Evolutionary conservation across 345 rosid species (phyloP), one percentile per base, ranked within the genome.

Genomic region (Acer saccharum): DNA sequence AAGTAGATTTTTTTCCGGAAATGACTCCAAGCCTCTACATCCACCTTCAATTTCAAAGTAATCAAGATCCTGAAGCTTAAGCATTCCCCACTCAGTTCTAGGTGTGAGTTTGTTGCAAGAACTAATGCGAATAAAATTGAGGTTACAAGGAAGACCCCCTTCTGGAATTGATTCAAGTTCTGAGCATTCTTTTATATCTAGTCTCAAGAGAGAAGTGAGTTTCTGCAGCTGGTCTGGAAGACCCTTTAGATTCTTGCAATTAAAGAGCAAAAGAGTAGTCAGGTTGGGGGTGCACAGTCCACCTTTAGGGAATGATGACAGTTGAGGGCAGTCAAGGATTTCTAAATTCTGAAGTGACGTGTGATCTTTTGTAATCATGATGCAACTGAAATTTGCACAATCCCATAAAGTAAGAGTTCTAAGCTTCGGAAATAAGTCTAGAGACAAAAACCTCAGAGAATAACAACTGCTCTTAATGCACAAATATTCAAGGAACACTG

Each of bases 271-370:
- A 76, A 81, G 68, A 20, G 84, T 78, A 2, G 68, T 64, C 63
- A 84, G 82, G 60, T 78, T 81, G 60, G 84, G 84, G 2, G 82
- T 69, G 20, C 68, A 76, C 41, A 83, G 69, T 76, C 86, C 83
- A 65, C 72, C 39, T 32, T 17, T 71, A 2, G 82, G 82, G 76
- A 84, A 76, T 3, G 9, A 68, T 43, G 6, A 6, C 6, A 32
- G 39, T 32, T 32, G 4, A 32, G 39, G 39, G 39, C 39, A 32
- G 39, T 32, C 6, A 2, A 0, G 39, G 39, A 32, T 32, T 3
- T 3, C 4, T 32, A 32, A 32, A 2, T 32, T 32, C 39, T 32
- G 6, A 32, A 32, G 39, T 32, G 39, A 32, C 6, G 4, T 32
- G 39, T 32, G 39, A 32, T 32, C 39, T 3, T 29, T 29, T 29